Conservation (phyloP, 768 basidiomycete species). For the Rhizopogon rudus region DNA sequence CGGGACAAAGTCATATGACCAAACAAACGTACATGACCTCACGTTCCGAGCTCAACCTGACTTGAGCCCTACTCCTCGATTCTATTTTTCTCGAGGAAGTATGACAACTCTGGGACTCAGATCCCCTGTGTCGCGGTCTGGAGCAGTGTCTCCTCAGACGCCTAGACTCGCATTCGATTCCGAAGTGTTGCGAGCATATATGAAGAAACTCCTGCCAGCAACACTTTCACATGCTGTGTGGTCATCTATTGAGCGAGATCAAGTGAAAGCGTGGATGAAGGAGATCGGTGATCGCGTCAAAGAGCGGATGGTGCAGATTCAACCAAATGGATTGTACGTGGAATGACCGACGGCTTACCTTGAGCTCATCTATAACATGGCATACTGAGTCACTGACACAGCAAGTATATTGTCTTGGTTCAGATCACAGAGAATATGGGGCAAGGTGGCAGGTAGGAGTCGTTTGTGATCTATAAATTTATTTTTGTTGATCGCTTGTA, state of each 20-base stretch:
- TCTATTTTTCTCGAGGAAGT: conserved; percentile 1
- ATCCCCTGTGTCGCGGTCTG: conserved; percentile 58
- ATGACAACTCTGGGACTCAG: conserved; percentile 41
- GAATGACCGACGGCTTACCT: neutral
- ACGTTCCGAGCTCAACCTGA: neutral
- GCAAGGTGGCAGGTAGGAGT: conserved; percentile 75
- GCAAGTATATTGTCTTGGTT: conserved; percentile 84
- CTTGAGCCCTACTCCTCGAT: neutral
- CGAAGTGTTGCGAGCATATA: conserved; percentile 70
- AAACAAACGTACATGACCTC: conserved; percentile 18
- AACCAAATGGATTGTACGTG: conserved; percentile 78
- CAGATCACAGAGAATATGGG: conserved; percentile 82
- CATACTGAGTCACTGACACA: conserved; percentile 21
- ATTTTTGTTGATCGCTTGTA: conserved; percentile 22
- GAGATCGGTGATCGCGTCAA: conserved; percentile 83
- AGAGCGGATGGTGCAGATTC: conserved; percentile 81
- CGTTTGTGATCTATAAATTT: neutral
- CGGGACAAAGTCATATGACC: conserved; percentile 8
- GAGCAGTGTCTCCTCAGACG: conserved; percentile 43
- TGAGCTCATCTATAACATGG: conserved; percentile 12
- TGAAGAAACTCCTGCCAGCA: conserved; percentile 73
- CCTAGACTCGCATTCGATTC: conserved; percentile 61
- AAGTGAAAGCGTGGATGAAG: conserved; percentile 71
- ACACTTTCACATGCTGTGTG: conserved; percentile 62
- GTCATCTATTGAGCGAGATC: conserved; percentile 66